A percentile compares a stretch with the other conserved stretches of the same genome.
These are phyloP conservation scores for Debaryomycetaceae sp. DNA, from an alignment of 1,139 yeast species.

Conservation along the genomic window DNA sequence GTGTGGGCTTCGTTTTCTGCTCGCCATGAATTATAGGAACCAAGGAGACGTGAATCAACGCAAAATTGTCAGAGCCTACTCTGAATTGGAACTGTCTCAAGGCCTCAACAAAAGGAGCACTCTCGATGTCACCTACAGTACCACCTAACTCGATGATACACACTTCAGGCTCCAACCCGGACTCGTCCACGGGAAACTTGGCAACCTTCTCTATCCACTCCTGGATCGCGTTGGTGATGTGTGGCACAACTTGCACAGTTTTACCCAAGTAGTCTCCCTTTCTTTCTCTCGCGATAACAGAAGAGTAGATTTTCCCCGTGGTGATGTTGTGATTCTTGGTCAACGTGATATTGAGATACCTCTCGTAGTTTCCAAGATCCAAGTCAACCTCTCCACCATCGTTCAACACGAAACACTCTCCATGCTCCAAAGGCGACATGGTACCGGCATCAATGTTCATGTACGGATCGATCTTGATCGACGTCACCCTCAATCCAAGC, in stretches of 20 bases:
- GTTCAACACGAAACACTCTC: constrained; percentile 94
- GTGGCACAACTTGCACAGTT: constrained; percentile 99
- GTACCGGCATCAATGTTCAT: constrained; percentile 99
- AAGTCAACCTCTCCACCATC: constrained; percentile 99
- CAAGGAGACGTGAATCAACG: constrained; percentile 91
- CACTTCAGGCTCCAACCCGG: constrained; percentile 85
- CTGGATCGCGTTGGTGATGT: constrained; percentile 93
- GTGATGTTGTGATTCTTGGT: constrained; percentile 95
- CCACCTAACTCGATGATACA: constrained; percentile 98
- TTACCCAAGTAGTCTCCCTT: constrained; percentile 97
- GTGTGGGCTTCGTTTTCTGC: constrained; percentile 98
- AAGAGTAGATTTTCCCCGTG: constrained; percentile 94
- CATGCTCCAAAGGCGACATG: constrained; percentile 98
- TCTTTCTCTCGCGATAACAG: constrained; percentile 92
- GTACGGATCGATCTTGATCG: constrained; percentile 97
- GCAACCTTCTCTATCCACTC: constrained; percentile 98
- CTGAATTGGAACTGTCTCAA: constrained; percentile 97
- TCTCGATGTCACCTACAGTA: constrained; percentile 98
- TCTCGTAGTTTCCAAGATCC: constrained; percentile 96
- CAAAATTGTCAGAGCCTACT: constrained; percentile 91
- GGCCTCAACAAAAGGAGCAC: constrained; percentile 98
- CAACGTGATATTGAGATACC: constrained; percentile 89
- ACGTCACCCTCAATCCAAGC: constrained; percentile 88
- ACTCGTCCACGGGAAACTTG: constrained; percentile 85
- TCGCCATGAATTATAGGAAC: constrained; percentile 98